These are phyloP conservation scores for Ceratobasidium sp. DNA, from an alignment of 1,284 basidiomycete species.

Conservation along the genomic window DNA sequence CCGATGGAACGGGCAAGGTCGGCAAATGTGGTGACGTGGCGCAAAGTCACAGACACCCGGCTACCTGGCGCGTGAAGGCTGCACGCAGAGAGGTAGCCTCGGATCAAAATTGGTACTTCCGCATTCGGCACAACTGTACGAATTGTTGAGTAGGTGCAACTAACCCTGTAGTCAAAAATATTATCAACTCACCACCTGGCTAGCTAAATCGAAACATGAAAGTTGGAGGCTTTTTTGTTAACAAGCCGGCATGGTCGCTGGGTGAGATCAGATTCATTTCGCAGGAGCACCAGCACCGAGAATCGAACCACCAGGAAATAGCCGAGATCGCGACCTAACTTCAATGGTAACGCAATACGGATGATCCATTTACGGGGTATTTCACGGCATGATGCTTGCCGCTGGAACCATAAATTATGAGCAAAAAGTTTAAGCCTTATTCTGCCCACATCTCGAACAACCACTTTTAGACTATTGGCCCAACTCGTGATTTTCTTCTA, in stretches of 20 bases:
- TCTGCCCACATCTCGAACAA: no score
- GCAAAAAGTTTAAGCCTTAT: no score
- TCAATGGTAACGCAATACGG: slow-evolving; percentile 5
- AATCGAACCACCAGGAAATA: slow-evolving; percentile 14
- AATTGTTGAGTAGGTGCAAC: not conserved
- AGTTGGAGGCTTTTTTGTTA: slow-evolving; percentile 13
- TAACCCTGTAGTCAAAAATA: not conserved
- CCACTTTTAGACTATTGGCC: no score
- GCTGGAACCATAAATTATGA: not conserved
- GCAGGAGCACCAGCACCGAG: not conserved
- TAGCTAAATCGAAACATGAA: slow-evolving; percentile 12
- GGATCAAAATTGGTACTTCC: no score
- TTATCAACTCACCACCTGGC: not conserved
- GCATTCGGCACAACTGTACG: no score
- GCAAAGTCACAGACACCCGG: not conserved
- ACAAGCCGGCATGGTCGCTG: not conserved
- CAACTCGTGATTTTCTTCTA: no score
- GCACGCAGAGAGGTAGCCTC: not conserved
- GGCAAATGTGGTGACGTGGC: no score
- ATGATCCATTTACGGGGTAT: slow-evolving; percentile 25
- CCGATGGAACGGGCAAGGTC: not conserved
- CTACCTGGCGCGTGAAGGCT: not conserved
- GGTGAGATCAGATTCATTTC: slow-evolving; percentile 1
- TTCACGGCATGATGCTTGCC: not conserved
- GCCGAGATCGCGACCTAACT: slow-evolving; percentile 8